phyloP scores from a whole-genome alignment of 495 filamentous ascomycete genomes.

The Penicillium lagena region DNA sequence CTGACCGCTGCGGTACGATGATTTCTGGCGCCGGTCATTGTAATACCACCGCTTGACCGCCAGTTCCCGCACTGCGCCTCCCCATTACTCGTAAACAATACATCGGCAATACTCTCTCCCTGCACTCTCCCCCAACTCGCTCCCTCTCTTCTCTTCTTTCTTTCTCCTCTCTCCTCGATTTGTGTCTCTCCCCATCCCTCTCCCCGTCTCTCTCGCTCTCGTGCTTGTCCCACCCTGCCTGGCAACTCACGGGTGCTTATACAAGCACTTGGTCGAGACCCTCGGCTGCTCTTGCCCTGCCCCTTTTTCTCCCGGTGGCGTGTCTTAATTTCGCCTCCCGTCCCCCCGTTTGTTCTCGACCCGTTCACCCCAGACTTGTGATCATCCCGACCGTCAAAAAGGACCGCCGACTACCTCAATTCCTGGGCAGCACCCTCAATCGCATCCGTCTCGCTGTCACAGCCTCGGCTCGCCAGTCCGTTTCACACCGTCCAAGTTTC shows the following conservation, averaged over 20 bases:
- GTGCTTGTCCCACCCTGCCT: slow-evolving; percentile 2
- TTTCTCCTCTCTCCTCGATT: slow-evolving; percentile 5
- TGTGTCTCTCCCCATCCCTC: slow-evolving; percentile 4
- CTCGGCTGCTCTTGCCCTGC: slow-evolving; percentile 12
- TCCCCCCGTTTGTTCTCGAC: slow-evolving; percentile 2
- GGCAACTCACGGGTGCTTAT: slow-evolving; percentile 13
- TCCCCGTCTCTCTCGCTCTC: slow-evolving; percentile 8
- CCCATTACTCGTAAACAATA: slow-evolving; percentile 14
- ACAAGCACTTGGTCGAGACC: slow-evolving; percentile 21
- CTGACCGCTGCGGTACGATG: no score
- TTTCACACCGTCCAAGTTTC: background rate
- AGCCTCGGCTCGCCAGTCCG: background rate
- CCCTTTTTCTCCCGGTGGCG: slow-evolving; percentile 3
- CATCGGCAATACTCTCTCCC: slow-evolving; percentile 19
- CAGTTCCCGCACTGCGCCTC: slow-evolving; percentile 1
- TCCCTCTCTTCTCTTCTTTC: slow-evolving; percentile 14
- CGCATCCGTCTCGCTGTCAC: background rate
- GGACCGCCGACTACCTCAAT: slow-evolving; percentile 6
- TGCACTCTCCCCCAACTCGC: slow-evolving; percentile 14
- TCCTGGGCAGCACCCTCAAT: slow-evolving; percentile 5
- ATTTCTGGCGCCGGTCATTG: slow-evolving; percentile 1
- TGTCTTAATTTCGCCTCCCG: slow-evolving; percentile 2
- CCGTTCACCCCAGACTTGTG: background rate
- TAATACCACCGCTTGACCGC: slow-evolving; percentile 5
- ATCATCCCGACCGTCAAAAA: slow-evolving; percentile 10